A percentile compares a stretch with the other conserved stretches of the same genome.
These are phyloP conservation scores for Hyaloperonospora brassicae DNA, from an alignment of 352 stramenopile species.

Conservation along the genomic window DNA sequence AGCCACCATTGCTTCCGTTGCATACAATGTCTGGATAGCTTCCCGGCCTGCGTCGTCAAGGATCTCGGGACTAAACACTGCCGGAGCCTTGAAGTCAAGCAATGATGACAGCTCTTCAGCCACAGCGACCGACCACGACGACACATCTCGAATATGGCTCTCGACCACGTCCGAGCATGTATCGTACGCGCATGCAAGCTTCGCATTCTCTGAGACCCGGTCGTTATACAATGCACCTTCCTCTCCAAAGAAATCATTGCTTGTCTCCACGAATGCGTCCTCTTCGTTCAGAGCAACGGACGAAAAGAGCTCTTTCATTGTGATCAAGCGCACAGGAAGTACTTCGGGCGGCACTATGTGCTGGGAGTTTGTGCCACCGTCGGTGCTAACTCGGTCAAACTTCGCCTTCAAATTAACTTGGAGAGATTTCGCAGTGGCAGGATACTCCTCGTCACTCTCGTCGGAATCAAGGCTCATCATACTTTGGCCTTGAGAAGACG, in stretches of 20 bases:
- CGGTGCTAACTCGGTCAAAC: conserved; percentile 57
- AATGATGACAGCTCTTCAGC: conserved; percentile 42
- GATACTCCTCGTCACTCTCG: conserved; percentile 52
- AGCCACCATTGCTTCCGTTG: conserved; percentile 39
- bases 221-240: conserved; percentile 4
- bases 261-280: conserved; percentile 7
- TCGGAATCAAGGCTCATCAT: conserved; percentile 69
- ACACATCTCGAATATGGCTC: conserved; percentile 39
- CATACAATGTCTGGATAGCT: conserved; percentile 39
- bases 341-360: conserved; percentile 4
- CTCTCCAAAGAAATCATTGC: conserved; percentile 20
- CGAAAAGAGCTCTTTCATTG: conserved; percentile 39
- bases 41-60: conserved; percentile 28
- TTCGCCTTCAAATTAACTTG: conserved; percentile 66
- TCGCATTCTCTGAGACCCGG: conserved; percentile 19
- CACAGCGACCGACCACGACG: conserved; percentile 36
- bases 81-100: conserved; percentile 34
- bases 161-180: conserved; percentile 40
- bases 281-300: conserved; percentile 25
- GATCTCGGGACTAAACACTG: conserved; percentile 34
- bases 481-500: conserved; percentile 45
- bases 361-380: conserved; percentile 12
- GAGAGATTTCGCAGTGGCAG: conserved; percentile 41
- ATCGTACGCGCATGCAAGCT: conserved; percentile 30
- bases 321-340: conserved; percentile 22